A percentile compares a stretch with the other conserved stretches of the same genome.
phyloP scores from a whole-genome alignment of 2,329 filamentous ascomycete species.

The Monosporascus sp. region DNA sequence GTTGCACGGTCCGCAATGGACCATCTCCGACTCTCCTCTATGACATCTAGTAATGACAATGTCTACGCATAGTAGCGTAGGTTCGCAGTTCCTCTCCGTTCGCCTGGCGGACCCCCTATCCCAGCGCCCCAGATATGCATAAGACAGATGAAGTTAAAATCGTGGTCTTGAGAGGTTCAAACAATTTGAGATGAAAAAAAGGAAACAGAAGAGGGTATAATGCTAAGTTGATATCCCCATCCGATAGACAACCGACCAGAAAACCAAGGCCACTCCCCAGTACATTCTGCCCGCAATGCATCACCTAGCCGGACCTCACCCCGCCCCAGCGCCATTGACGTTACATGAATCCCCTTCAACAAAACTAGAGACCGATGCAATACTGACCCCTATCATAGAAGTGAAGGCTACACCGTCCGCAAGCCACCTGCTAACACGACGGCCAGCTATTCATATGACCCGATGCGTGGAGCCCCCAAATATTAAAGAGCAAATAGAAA shows the following conservation, averaged over 20 bases:
- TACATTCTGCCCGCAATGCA: background rate
- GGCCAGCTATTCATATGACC: background rate
- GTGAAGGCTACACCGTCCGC: background rate
- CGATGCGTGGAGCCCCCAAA: background rate
- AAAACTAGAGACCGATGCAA: background rate
- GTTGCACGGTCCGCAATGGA: too few species aligned
- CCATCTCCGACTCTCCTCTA: too few species aligned
- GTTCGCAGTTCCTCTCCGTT: too few species aligned
- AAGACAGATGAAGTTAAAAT: background rate
- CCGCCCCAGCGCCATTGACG: background rate
- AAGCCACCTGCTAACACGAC: background rate
- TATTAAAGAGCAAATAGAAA: background rate
- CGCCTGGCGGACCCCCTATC: background rate
- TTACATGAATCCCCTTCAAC: background rate
- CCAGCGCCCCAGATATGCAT: background rate
- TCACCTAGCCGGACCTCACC: too few species aligned
- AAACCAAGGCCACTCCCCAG: background rate
- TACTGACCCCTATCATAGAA: background rate
- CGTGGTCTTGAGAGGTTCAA: background rate
- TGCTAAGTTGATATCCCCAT: conserved; percentile 11
- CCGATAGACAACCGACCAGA: background rate
- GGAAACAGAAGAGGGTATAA: conserved; percentile 6
- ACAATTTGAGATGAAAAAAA: background rate
- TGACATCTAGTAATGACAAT: too few species aligned
- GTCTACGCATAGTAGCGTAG: too few species aligned